phyloP scores from a whole-genome alignment of 495 filamentous ascomycete species.

The Penicillium cinerascens region DNA sequence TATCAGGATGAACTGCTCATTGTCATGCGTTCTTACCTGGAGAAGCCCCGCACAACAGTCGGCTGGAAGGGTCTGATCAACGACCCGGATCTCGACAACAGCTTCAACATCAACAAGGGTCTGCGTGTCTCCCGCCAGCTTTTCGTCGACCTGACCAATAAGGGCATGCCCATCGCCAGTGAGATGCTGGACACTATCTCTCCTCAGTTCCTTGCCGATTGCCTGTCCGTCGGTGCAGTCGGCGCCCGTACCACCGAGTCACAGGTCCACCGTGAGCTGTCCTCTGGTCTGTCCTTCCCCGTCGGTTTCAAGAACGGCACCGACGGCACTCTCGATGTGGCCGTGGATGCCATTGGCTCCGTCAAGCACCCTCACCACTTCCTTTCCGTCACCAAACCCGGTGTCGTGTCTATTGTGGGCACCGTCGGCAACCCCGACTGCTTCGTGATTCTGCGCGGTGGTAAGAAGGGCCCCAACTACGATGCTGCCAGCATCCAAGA shows the following conservation, averaged over 20 bases:
- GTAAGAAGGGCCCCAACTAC: slow-evolving; percentile 91
- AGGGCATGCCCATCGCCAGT: slow-evolving; percentile 96
- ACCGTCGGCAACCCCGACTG: slow-evolving; percentile 97
- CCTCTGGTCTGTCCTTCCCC: slow-evolving; percentile 91
- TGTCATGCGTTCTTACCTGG: slow-evolving; percentile 96
- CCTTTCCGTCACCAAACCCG: slow-evolving; percentile 96
- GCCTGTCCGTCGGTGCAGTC: slow-evolving; percentile 86
- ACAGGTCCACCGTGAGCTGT: slow-evolving; percentile 92
- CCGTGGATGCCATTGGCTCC: slow-evolving; percentile 94
- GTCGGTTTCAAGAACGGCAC: slow-evolving; percentile 99
- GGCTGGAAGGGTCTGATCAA: slow-evolving; percentile 99
- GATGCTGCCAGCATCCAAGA: slow-evolving; percentile 77
- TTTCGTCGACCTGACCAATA: slow-evolving; percentile 89
- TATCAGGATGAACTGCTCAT: slow-evolving; percentile 87
- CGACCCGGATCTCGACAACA: slow-evolving; percentile 97
- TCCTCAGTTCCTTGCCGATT: slow-evolving; percentile 95
- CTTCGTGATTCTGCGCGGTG: slow-evolving; percentile 94
- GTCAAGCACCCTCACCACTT: slow-evolving; percentile 95
- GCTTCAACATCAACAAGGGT: slow-evolving; percentile 98
- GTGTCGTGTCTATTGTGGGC: slow-evolving; percentile 92
- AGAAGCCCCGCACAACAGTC: slow-evolving; percentile 97
- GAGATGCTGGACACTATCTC: slow-evolving; percentile 99
- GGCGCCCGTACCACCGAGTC: slow-evolving; percentile 94
- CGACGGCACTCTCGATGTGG: slow-evolving; percentile 83
- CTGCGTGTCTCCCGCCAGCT: slow-evolving; percentile 81